A percentile compares a stretch with the other conserved stretches of the same genome.
phyloP scores from a whole-genome alignment of 148 eudicot species.

The Persicaria maculosa region DNA sequence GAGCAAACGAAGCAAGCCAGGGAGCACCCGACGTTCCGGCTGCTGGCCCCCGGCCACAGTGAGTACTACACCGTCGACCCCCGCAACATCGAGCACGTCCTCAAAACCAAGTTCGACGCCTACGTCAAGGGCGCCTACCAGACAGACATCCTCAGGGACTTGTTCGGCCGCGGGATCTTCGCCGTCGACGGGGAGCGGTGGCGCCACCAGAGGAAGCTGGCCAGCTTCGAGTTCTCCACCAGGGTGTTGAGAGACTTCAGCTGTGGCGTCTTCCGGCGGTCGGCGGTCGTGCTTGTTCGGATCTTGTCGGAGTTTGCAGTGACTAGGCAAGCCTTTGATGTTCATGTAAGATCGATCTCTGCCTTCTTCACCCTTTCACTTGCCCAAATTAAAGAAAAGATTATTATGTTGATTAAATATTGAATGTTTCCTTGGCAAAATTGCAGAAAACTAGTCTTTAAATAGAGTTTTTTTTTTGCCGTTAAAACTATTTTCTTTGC shows the following conservation, averaged over 20 bases:
- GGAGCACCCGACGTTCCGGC: constrained; percentile 44
- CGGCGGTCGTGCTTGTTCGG: not conserved
- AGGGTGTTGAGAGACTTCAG: constrained; percentile 68
- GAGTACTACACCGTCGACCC: constrained; percentile 53
- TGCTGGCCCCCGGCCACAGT: constrained; percentile 50
- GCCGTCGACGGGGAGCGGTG: constrained; percentile 55
- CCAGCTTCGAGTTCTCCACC: constrained; percentile 65
- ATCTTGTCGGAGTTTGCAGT: not conserved
- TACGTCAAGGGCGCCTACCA: constrained; percentile 42
- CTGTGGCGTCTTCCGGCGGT: constrained; percentile 44
- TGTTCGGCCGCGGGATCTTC: constrained; percentile 87
- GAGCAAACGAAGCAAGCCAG: constrained; percentile 36
- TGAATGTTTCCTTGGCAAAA: no score
- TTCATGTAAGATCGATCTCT: no score
- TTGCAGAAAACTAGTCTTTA: no score
- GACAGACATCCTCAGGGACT: constrained; percentile 32
- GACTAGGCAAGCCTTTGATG: no score
- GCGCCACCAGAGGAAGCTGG: constrained; percentile 61
- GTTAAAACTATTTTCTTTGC: no score
- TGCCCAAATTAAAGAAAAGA: no score
- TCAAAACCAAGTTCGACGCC: constrained; percentile 50
- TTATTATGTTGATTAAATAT: no score
- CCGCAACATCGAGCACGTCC: constrained; percentile 54
- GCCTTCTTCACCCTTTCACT: no score
- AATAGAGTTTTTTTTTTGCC: no score